Evolutionary conservation across 164 flowering plant genomes (phyloP).

Genomic region (Kalanchoe fedtschenkoi): DNA sequence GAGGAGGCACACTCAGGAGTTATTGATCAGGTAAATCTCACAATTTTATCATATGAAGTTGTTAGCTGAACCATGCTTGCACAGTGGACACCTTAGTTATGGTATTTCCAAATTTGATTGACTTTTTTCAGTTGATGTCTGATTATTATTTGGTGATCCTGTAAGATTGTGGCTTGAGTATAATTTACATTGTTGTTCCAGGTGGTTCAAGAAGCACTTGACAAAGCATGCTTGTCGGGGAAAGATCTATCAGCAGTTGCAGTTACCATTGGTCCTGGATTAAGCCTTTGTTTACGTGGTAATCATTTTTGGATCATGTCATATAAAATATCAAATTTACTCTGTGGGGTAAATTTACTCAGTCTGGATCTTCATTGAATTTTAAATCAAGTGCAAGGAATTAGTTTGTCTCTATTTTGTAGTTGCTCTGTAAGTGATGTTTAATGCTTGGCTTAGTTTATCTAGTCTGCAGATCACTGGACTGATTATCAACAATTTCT

Average conservation of each 20-base stretch:
- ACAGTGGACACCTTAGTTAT: background rate
- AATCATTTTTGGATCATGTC: slow-evolving; percentile 12
- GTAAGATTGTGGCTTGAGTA: background rate
- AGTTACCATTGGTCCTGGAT: slow-evolving; percentile 97
- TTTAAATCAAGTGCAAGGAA: background rate
- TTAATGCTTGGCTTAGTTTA: background rate
- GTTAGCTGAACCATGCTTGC: background rate
- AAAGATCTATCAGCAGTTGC: slow-evolving; percentile 80
- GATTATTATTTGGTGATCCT: background rate
- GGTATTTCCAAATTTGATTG: background rate
- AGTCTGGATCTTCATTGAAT: background rate
- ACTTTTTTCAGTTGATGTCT: background rate
- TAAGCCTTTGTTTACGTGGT: slow-evolving; percentile 94
- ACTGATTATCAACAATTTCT: background rate
- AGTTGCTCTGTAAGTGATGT: background rate
- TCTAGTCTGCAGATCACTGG: background rate
- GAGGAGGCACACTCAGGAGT: slow-evolving; percentile 77
- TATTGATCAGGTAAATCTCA: slow-evolving; percentile 66
- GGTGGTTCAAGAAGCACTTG: slow-evolving; percentile 85
- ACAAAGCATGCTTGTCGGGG: slow-evolving; percentile 57
- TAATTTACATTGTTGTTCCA: slow-evolving; percentile 12
- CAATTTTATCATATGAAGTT: background rate
- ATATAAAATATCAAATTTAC: background rate
- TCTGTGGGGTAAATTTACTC: background rate
- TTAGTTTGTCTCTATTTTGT: background rate